These are phyloP conservation scores for Dipodascus albidus DNA, from an alignment of 805 yeast genomes.

Conservation along the genomic window DNA sequence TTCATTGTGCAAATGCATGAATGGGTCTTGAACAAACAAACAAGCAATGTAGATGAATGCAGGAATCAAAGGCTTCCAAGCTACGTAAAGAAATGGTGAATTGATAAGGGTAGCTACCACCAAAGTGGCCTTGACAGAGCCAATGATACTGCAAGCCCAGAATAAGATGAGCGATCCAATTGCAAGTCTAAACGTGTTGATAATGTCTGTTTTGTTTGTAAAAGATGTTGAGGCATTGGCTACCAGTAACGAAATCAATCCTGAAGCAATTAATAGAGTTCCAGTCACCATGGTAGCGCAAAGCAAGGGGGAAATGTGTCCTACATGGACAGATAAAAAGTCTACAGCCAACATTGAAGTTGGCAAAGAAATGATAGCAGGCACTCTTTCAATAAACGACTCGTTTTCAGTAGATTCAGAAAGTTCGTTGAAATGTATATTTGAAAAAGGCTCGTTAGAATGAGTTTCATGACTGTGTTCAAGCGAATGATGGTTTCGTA, in stretches of 20 bases:
- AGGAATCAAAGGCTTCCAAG: conserved; percentile 6
- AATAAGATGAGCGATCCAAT: conserved; percentile 13
- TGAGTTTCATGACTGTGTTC: conserved; percentile 2
- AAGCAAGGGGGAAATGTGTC: conserved; percentile 5
- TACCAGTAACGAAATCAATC: conserved; percentile 12
- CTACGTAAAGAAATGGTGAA: conserved; percentile 7
- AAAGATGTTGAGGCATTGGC: conserved; percentile 3
- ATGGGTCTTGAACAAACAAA: conserved; percentile 8
- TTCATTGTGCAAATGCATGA: neutral
- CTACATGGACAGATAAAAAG: conserved; percentile 10
- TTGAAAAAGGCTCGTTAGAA: conserved; percentile 1
- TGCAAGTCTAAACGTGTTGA: conserved; percentile 11
- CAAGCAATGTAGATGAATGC: conserved; percentile 8
- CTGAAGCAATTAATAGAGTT: conserved; percentile 14
- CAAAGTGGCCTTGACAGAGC: conserved; percentile 15
- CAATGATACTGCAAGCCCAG: conserved; percentile 13
- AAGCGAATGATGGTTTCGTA: neutral
- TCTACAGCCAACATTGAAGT: conserved; percentile 20
- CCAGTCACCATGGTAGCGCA: conserved; percentile 16
- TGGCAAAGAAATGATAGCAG: conserved; percentile 22
- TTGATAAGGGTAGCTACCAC: conserved; percentile 13
- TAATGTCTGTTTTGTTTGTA: conserved; percentile 3
- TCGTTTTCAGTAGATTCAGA: neutral
- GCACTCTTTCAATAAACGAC: conserved; percentile 17
- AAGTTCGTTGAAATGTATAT: conserved; percentile 2